A percentile compares a stretch with the other conserved stretches of the same genome.
Conservation (phyloP, 805 yeast genomes). For the Nakazawaea peltata region DNA sequence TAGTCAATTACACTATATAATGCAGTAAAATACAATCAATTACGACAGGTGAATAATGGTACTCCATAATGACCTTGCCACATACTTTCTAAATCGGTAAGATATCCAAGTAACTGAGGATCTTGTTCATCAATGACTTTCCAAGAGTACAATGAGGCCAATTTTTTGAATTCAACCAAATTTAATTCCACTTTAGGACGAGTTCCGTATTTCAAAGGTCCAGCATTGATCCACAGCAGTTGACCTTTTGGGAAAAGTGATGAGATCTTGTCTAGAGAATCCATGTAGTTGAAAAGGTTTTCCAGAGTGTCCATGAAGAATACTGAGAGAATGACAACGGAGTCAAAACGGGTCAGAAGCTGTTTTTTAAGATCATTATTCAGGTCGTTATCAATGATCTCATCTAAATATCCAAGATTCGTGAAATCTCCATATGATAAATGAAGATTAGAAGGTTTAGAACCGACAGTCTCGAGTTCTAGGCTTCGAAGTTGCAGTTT, state of each 20-base stretch:
- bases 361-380: too few species aligned
- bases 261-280: conserved; percentile 43
- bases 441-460: conserved; percentile 38
- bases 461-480: conserved; percentile 17
- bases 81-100: conserved; percentile 56
- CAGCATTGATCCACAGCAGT: conserved; percentile 77
- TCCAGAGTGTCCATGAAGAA: conserved; percentile 93
- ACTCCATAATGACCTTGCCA: conserved; percentile 79
- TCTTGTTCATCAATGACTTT: conserved; percentile 24
- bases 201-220: conserved; percentile 90
- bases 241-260: conserved; percentile 25
- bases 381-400: conserved; percentile 24
- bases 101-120: conserved; percentile 45
- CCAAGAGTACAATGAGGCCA: conserved; percentile 64
- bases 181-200: conserved; percentile 72
- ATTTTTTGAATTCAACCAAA: conserved; percentile 53
- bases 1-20: too few species aligned
- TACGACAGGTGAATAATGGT: conserved; percentile 41
- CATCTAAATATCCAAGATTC: too few species aligned
- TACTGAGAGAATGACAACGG: conserved; percentile 55
- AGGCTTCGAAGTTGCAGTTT: conserved; percentile 44
- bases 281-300: conserved; percentile 68
- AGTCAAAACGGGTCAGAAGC: too few species aligned
- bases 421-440: conserved; percentile 60
- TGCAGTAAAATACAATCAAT: conserved; percentile 8